These are phyloP conservation scores for Antitrichia curtipendula DNA, from an alignment of 225 moss, liverwort and hornwort genomes.

Conservation along the genomic window DNA sequence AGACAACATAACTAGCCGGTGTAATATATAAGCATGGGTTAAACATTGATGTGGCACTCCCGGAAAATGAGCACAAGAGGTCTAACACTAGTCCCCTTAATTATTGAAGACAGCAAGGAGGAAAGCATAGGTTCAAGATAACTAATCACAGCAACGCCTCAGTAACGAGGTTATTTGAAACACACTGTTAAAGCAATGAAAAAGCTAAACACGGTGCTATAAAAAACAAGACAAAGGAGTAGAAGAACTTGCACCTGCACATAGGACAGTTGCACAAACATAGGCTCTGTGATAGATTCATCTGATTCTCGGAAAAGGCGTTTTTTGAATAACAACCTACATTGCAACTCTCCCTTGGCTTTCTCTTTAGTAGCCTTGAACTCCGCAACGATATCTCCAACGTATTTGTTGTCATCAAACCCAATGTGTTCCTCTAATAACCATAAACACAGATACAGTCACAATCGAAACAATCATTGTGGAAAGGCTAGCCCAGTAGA, in stretches of 20 bases:
- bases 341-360: slow-evolving; percentile 70
- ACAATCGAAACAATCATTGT: background rate
- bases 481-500: background rate
- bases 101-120: background rate
- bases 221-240: background rate
- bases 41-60: background rate
- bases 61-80: background rate
- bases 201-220: background rate
- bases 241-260: slow-evolving; percentile 55
- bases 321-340: slow-evolving; percentile 79
- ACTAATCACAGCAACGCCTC: background rate
- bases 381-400: slow-evolving; percentile 80
- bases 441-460: background rate
- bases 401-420: slow-evolving; percentile 86
- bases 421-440: slow-evolving; percentile 77
- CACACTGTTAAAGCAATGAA: background rate
- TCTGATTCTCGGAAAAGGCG: slow-evolving; percentile 81
- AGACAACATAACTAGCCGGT: background rate
- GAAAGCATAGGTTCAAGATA: background rate
- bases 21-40: background rate
- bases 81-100: background rate
- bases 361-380: slow-evolving; percentile 69
- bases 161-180: background rate
- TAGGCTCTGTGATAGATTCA: slow-evolving; percentile 83
- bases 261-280: slow-evolving; percentile 88